phyloP scores from a whole-genome alignment of 148 eudicot species.

The Spergularia marina region DNA sequence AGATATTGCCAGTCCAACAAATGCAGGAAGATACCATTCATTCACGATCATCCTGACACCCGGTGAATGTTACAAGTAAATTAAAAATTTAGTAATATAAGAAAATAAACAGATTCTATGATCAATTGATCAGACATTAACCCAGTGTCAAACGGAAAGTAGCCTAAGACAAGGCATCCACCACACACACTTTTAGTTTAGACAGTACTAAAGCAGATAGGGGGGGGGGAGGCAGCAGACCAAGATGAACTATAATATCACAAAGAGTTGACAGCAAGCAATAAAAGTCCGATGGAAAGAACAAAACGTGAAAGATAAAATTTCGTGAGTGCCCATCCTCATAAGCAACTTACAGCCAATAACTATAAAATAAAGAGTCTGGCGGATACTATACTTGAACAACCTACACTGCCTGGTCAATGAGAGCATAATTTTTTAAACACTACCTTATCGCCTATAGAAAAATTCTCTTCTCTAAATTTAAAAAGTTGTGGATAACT shows the following conservation, averaged over 20 bases:
- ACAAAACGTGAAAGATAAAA: slow-evolving; percentile 4
- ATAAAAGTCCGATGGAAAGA: background rate
- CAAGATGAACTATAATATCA: background rate
- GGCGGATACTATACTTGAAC: background rate
- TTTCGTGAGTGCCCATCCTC: background rate
- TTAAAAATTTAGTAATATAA: background rate
- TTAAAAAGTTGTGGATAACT: too few species aligned
- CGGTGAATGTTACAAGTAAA: background rate
- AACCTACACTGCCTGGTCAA: too few species aligned
- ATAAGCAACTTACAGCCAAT: background rate
- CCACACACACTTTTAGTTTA: background rate
- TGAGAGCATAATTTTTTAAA: too few species aligned
- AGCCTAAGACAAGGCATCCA: background rate
- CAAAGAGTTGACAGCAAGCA: background rate
- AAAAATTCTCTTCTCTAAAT: too few species aligned
- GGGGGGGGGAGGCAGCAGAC: too few species aligned
- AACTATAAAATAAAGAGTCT: background rate
- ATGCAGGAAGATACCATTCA: slow-evolving; percentile 93
- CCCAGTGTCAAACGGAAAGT: background rate
- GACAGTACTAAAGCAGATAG: too few species aligned
- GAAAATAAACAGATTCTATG: background rate
- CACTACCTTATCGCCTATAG: too few species aligned
- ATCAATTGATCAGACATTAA: background rate
- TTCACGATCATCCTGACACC: slow-evolving; percentile 88
- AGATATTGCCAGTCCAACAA: slow-evolving; percentile 74